Conservation (phyloP, 805 yeast genomes). For the Kodamaea fukazawae region DNA sequence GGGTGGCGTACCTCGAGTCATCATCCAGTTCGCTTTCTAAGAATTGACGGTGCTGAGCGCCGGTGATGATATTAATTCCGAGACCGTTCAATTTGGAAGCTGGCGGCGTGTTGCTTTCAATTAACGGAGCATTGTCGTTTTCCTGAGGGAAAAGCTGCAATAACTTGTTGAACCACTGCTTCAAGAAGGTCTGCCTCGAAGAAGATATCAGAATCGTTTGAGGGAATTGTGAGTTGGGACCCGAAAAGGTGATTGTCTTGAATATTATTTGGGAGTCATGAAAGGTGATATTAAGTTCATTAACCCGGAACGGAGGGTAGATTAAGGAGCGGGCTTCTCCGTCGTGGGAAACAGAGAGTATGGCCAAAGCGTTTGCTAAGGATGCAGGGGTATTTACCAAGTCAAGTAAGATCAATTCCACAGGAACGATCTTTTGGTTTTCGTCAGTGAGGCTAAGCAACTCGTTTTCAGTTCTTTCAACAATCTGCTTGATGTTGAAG, state of each 20-base stretch:
- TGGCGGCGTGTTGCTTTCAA: constrained; percentile 11
- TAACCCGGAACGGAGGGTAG: constrained; percentile 42
- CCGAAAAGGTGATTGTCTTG: constrained; percentile 18
- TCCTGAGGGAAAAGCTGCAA: constrained; percentile 33
- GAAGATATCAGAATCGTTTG: constrained; percentile 10
- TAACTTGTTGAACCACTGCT: constrained; percentile 33
- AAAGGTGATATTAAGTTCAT: constrained; percentile 29
- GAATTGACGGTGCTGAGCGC: constrained; percentile 10
- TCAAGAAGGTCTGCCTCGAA: constrained; percentile 15
- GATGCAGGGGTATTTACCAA: constrained; percentile 17
- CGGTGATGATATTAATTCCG: constrained; percentile 29
- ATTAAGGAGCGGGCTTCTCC: constrained; percentile 28
- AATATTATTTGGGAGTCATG: constrained; percentile 10
- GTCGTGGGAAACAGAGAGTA: constrained; percentile 20
- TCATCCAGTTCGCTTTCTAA: constrained; percentile 4
- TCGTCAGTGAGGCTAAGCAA: constrained; percentile 16
- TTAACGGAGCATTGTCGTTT: constrained; percentile 22
- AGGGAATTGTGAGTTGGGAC: constrained; percentile 9
- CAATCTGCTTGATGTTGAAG: constrained; percentile 36
- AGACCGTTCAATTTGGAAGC: constrained; percentile 28
- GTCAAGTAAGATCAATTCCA: constrained; percentile 37
- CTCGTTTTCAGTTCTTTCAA: constrained; percentile 29
- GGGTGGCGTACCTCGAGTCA: constrained; percentile 6
- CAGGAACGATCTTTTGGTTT: constrained; percentile 7
- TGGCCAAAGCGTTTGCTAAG: constrained; percentile 36